Base-by-base conservation (phyloP, 2,329 filamentous ascomycete genomes). In the Ophiostoma ulmi region DNA sequence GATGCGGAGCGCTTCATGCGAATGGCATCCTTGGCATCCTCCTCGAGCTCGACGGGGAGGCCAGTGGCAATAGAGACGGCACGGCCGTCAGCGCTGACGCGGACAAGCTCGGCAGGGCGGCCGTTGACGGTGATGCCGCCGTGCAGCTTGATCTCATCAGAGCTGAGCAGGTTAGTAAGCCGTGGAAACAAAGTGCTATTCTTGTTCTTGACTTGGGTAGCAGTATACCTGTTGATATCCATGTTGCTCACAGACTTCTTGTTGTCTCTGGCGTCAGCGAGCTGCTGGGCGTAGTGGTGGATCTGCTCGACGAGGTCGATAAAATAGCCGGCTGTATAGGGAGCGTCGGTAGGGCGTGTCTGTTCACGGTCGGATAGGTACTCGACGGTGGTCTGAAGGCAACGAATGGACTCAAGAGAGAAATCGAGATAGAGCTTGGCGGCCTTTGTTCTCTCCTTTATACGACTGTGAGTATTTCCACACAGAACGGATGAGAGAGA, bases 301-400 rank as follows among this genome's bases (percentile, higher is more conserved):
- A 97, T 93, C 87, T 97, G 94, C 79, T 96, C 92, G 79, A 96
- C 90, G 73, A 98, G 89, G 83, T 98, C 94, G 82, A 97, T 90
- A 79, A 97, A 97, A 82, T 98, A 98, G 78, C 92, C 92, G 86
- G 91, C 93, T 85, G 90, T 95, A 84, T 97, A 98, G 75, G 93
- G 93, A 77, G 91, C 90, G 80, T 98, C 94, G 80, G 88, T 84
- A 72, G 92, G 91, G 79, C 92, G 88, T 75, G 90, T 90, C 82
- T 94, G 92, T 80, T 98, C 94, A 79, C 89, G 89, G 79, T 96
- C 93, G 84, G 88, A 90, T 74, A 97, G 85, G 80, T 90, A 90
- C 80, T 93, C 90, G 80, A 96, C 92, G 72, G 93, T 95, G 74
- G 92, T 90, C 84, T 96, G 91, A 79, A 97, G 90, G 81, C 93